phyloP scores from a whole-genome alignment of 2,329 filamentous ascomycete species.

The Penicillium sp. region DNA sequence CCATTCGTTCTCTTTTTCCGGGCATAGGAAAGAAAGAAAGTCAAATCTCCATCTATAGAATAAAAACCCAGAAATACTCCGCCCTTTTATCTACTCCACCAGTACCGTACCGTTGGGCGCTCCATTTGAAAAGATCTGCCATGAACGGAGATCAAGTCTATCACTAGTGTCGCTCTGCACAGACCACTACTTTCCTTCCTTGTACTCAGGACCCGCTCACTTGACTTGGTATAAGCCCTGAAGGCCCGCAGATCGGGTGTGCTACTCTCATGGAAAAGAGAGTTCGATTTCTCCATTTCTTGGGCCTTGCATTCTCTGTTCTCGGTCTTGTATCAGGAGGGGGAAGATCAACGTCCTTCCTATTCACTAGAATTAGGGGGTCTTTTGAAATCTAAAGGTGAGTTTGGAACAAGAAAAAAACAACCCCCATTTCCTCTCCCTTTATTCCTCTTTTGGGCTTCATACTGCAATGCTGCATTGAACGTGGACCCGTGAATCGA shows the following conservation, averaged over 20 bases:
- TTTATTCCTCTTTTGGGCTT: constrained; percentile 8
- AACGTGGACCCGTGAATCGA: constrained; percentile 21
- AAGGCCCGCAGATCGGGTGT: constrained; percentile 10
- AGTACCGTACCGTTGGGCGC: constrained; percentile 14
- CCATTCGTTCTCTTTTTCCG: background rate
- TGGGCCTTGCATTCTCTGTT: background rate
- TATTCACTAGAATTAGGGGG: background rate
- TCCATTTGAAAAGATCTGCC: constrained; percentile 29
- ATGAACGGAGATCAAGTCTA: constrained; percentile 37
- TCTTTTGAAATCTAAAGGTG: background rate
- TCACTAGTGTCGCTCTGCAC: constrained; percentile 34
- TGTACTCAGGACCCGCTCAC: constrained; percentile 10
- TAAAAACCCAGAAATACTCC: constrained; percentile 1
- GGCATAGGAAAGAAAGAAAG: constrained; percentile 1
- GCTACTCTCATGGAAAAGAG: background rate
- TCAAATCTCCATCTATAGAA: constrained; percentile 1
- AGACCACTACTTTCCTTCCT: constrained; percentile 29
- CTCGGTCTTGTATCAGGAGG: background rate
- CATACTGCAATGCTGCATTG: constrained; percentile 8
- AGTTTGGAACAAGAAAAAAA: constrained; percentile 3
- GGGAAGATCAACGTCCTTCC: no score
- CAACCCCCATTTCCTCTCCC: constrained; percentile 28
- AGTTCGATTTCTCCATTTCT: background rate
- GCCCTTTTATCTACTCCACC: constrained; percentile 3
- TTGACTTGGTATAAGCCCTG: constrained; percentile 13